These are phyloP conservation scores for Lomentospora prolificans DNA, from an alignment of 2,329 filamentous ascomycete species.

Conservation along the genomic window DNA sequence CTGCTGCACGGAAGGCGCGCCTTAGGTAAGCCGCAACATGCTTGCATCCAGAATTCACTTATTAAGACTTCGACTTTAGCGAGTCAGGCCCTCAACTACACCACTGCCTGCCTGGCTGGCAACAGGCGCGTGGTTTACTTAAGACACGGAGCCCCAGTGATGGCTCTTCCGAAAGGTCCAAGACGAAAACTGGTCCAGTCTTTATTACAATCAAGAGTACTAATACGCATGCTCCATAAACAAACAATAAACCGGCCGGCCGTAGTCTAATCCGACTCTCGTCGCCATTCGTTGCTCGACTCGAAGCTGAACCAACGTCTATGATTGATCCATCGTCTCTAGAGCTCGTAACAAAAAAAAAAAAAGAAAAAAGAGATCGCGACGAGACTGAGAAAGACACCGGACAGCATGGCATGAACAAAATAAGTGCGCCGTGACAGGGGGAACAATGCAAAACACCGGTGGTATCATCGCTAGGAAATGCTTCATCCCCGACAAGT, in stretches of 20 bases:
- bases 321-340: too few species aligned
- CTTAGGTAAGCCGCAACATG: not conserved
- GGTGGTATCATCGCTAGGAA: constrained; percentile 6
- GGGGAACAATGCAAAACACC: not conserved
- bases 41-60: too few species aligned
- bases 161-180: too few species aligned
- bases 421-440: not conserved
- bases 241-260: not conserved
- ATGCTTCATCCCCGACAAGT: not conserved
- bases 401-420: not conserved
- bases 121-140: too few species aligned
- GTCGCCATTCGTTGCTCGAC: not conserved
- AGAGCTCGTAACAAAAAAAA: too few species aligned
- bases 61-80: too few species aligned
- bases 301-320: not conserved
- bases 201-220: constrained; percentile 1
- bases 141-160: too few species aligned
- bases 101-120: too few species aligned
- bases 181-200: not conserved
- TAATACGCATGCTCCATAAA: not conserved
- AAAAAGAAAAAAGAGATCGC: too few species aligned
- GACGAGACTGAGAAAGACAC: not conserved
- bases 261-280: not conserved
- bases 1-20: not conserved
- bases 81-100: too few species aligned